These are phyloP conservation scores for Gracilaria domingensis DNA, from an alignment of 23 red algal species.

Conservation along the genomic window DNA sequence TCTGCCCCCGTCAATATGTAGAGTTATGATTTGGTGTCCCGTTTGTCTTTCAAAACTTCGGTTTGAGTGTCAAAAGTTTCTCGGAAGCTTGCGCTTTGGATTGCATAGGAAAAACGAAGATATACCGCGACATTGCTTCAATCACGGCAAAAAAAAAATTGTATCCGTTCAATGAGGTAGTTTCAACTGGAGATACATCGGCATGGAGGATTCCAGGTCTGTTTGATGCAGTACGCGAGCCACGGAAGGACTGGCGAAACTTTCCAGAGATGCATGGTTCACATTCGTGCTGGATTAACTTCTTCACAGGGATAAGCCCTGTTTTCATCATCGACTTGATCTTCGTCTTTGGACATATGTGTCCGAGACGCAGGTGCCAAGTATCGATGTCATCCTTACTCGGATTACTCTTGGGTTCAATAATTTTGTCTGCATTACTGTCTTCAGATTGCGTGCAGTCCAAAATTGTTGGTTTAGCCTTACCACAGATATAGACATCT, in stretches of 20 bases:
- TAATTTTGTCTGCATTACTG: too few relatives aligned
- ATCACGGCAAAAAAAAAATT: slow-evolving; percentile 15
- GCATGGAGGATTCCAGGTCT: slow-evolving; percentile 17
- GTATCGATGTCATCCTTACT: neutral
- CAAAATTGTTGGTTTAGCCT: neutral
- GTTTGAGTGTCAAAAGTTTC: slow-evolving; percentile 8
- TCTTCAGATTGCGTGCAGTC: neutral
- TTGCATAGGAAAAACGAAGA: neutral
- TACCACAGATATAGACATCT: too few relatives aligned
- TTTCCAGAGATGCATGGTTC: neutral
- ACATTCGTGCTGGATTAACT: neutral
- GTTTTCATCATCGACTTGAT: neutral
- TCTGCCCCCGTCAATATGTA: neutral
- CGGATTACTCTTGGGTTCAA: too few relatives aligned
- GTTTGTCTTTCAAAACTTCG: slow-evolving; percentile 11
- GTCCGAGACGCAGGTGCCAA: slow-evolving; percentile 1
- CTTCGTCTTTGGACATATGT: neutral
- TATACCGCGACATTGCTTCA: neutral
- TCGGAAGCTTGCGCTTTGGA: slow-evolving; percentile 29
- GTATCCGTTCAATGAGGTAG: neutral
- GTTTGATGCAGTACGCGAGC: neutral
- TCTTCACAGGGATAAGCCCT: neutral
- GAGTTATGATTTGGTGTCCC: neutral
- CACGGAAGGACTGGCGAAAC: slow-evolving; percentile 23
- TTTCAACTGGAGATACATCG: slow-evolving; percentile 7